phyloP scores from a whole-genome alignment of 1,284 basidiomycete genomes.

The Pseudozyma pruni region DNA sequence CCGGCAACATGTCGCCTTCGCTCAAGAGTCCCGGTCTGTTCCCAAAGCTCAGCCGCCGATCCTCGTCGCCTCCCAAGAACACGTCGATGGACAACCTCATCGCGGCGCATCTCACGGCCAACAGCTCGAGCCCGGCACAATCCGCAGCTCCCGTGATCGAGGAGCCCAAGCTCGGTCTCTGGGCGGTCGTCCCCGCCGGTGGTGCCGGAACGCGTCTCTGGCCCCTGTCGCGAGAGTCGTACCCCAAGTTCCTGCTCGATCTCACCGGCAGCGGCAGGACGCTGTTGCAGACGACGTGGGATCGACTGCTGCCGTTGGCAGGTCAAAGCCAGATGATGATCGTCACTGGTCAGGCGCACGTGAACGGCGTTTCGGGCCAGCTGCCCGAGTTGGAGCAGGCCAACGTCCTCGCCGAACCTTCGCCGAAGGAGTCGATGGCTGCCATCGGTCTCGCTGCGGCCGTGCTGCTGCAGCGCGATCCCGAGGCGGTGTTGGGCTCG shows the following conservation, averaged over 20 bases:
- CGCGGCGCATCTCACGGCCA: constrained; percentile 47
- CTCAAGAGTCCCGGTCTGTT: constrained; percentile 43
- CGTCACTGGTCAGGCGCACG: constrained; percentile 62
- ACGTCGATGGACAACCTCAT: constrained; percentile 20
- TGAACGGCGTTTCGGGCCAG: constrained; percentile 57
- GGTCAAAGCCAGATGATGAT: constrained; percentile 60
- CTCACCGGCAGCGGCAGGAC: constrained; percentile 62
- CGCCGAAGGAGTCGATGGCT: constrained; percentile 65
- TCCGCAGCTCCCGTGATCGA: constrained; percentile 51
- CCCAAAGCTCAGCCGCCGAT: constrained; percentile 24
- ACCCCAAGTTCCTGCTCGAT: constrained; percentile 66
- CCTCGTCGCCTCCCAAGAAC: constrained; percentile 53
- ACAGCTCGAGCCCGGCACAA: constrained; percentile 29
- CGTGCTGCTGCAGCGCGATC: constrained; percentile 61
- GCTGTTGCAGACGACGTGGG: constrained; percentile 64
- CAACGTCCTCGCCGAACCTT: constrained; percentile 65
- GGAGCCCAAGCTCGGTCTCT: constrained; percentile 63
- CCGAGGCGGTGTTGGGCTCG: constrained; percentile 65
- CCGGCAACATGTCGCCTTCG: constrained; percentile 41
- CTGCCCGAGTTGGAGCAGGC: constrained; percentile 52
- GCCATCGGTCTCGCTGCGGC: constrained; percentile 67
- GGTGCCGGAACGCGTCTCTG: constrained; percentile 66
- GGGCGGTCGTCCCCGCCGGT: constrained; percentile 66
- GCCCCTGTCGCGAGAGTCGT: constrained; percentile 63
- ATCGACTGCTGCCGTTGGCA: constrained; percentile 60